Evolutionary conservation across 768 basidiomycete genomes (phyloP), one percentile per base, ranked within the genome.

Genomic region (Termitomyces sp.): DNA sequence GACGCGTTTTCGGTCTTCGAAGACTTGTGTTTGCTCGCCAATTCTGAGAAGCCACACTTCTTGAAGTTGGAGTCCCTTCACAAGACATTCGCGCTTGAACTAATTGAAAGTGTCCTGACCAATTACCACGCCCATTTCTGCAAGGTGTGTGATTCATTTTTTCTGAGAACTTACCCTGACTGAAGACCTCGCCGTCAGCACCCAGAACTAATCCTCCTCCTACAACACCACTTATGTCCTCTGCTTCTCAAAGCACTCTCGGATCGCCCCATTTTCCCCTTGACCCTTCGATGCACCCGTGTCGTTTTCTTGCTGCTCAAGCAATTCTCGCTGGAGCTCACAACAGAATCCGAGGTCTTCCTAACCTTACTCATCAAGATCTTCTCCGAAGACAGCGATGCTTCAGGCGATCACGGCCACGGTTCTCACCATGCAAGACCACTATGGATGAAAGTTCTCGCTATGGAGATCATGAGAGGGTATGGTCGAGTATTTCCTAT

Each of bases 81-180:
- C 68, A 90, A 95, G 74, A 98, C 97, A 0, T 98, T 98, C 66
- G 94, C 95, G 0, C 76, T 99, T n/a, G 96, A 99, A 74, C 77
- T 98, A 57, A 94, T 98, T 40, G 96, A 99, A 76, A 98, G 96
- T 68, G 92, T 98, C 2, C 77, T 99, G 55, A 95, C 94, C 7
- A 95, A 96, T 70, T 95, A 96, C 67, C 88, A 94, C 64, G 83
- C 81, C n/a, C 79, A 94, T 0, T 95, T 96, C 71, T 83, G 90
- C 55, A 85, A 89, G 79, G 95, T 91, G 66, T 40, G 77, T 70
- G 32, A 49, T 38, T 46, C 44, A 15, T 28, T 16, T 38, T 38
- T 52, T 64, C 16, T 60, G 36, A 0, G 33, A 6, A 55, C 6
- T 20, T 57, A 11, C 20, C 13, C 38, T 7, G 9, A 54, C 58